phyloP scores from a whole-genome alignment of 768 basidiomycete genomes.

The Wakefieldia striispora region DNA sequence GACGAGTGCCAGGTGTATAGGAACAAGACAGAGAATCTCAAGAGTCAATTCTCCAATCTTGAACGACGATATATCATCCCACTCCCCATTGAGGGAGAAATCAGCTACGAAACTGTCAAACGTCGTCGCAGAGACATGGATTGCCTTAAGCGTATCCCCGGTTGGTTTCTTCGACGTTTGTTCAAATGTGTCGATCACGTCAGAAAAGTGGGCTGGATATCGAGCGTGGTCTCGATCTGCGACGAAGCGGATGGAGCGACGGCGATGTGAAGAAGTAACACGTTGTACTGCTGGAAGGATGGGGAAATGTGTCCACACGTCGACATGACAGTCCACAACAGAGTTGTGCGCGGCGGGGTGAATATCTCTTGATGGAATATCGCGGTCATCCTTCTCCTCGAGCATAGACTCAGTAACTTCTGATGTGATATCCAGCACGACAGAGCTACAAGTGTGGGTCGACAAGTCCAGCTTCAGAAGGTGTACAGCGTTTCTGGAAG shows the following conservation, averaged over 20 bases:
- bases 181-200: slow-evolving; percentile 48
- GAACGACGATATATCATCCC: slow-evolving; percentile 36
- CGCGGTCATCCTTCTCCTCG: slow-evolving; percentile 37
- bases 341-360: slow-evolving; percentile 41
- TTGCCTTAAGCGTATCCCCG: slow-evolving; percentile 39
- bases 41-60: slow-evolving; percentile 60
- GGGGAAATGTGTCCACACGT: slow-evolving; percentile 61
- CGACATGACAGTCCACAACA: slow-evolving; percentile 52
- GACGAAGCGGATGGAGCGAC: slow-evolving; percentile 43
- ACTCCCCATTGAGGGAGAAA: slow-evolving; percentile 10
- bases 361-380: slow-evolving; percentile 14
- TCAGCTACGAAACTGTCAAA: slow-evolving; percentile 24
- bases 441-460: slow-evolving; percentile 37
- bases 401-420: slow-evolving; percentile 59
- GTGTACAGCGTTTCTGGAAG: slow-evolving; percentile 40
- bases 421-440: slow-evolving; percentile 51
- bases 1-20: slow-evolving; percentile 61
- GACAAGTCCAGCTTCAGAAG: slow-evolving; percentile 42
- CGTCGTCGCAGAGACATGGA: slow-evolving; percentile 31
- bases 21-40: slow-evolving; percentile 58
- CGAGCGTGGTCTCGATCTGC: slow-evolving; percentile 34
- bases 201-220: slow-evolving; percentile 42
- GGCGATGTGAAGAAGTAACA: slow-evolving; percentile 36
- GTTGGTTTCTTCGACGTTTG: slow-evolving; percentile 50
- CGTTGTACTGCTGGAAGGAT: slow-evolving; percentile 51